Base-by-base conservation (phyloP, 2,329 filamentous ascomycete genomes). In the Cladosporium colombiae region DNA sequence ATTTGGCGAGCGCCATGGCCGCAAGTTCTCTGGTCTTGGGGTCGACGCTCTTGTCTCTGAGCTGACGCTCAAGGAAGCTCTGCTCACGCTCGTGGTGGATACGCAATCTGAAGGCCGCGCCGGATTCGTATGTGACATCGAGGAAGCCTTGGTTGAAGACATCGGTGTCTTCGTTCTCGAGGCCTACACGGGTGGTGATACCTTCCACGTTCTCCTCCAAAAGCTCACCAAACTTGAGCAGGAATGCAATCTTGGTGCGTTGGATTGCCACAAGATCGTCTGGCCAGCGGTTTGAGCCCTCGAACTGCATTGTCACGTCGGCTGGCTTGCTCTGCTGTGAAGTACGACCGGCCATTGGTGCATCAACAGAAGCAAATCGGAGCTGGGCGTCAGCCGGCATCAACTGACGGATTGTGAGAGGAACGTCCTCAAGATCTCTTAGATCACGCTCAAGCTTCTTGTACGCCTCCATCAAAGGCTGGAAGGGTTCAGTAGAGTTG, bases 271-370 rank as follows among this genome's bases (percentile, higher is more conserved):
- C 87, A 10, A 98, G 80, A 74, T 96, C 92, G 74, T 98, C 93
- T 0, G 95, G 95, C 95, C 95, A 99, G 71, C 92, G 90, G 55
- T 88, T 89, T 7, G 95, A 98, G 5, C 91, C 91, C 79, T 99
- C 95, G 72, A 99, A 98, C 74, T 94, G 93, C 57, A 99, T 84
- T 50, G 93, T 85, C 35, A 96, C 86, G 70, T 96, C 89, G 70
- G 93, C 89, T 0, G 91, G 89, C 57, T 49, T 61, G 72, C 21
- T 78, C 71, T 81, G 82, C 25, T 69, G 64, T 3, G 49, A 33
- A 59, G 80, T 78, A 16, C 82, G 81, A 27, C 80, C 80, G 46
- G 83, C 77, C 2, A 77, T 70, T 10, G 88, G 88, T 23, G 81
- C 71, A 11, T 82, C 80, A 33, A 91, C 77, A 0, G 90, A 92